Conservation (phyloP, 2,329 filamentous ascomycete species). For the Colletotrichum sp. region DNA sequence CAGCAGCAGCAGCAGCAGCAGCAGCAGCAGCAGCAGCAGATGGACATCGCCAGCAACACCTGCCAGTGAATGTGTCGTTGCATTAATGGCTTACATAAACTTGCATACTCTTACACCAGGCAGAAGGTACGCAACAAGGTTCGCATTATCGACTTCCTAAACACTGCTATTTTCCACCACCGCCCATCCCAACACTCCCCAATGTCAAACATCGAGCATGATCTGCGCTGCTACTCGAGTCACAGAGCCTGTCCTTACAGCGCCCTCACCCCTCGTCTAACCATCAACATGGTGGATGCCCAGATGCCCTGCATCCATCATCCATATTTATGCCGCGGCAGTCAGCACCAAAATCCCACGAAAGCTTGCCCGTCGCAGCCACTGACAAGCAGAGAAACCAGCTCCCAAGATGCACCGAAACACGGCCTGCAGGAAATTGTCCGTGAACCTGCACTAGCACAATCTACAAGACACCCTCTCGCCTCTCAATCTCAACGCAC, state of each 20-base stretch:
- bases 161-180: not conserved
- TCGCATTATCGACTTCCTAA: conserved; percentile 7
- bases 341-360: not conserved
- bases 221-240: not conserved
- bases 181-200: not conserved
- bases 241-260: not conserved
- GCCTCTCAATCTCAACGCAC: not conserved
- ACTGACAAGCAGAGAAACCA: not conserved
- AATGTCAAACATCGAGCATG: conserved; percentile 3
- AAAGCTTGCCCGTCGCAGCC: not conserved
- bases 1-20: not conserved
- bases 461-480: conserved; percentile 10
- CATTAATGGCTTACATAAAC: conserved; percentile 5
- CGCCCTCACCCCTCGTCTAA: not conserved
- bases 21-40: no score
- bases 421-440: conserved; percentile 14
- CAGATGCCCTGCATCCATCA: not conserved
- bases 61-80: not conserved
- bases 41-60: not conserved
- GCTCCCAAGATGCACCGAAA: not conserved
- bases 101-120: not conserved
- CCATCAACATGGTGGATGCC: not conserved
- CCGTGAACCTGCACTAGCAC: conserved; percentile 15
- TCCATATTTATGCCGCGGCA: not conserved
- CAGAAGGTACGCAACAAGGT: not conserved